Conservation (phyloP, 2,329 filamentous ascomycete genomes). For the Penicillium verrucosum region DNA sequence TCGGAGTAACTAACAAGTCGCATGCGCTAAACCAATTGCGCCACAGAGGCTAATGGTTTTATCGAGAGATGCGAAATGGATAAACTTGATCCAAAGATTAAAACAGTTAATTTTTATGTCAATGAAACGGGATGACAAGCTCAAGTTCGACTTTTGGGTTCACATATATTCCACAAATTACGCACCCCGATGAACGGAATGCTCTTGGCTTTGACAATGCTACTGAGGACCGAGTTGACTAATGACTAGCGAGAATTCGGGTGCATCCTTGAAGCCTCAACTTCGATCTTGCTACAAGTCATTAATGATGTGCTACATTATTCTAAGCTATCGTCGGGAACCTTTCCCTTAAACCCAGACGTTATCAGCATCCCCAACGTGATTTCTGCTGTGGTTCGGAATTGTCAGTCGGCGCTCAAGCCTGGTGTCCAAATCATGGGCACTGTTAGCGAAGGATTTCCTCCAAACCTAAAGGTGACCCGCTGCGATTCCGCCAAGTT, state of each 20-base stretch:
- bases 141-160: slow-evolving; percentile 61
- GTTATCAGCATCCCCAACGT: slow-evolving; percentile 48
- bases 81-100: too few relatives aligned
- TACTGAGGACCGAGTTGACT: slow-evolving; percentile 54
- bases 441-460: slow-evolving; percentile 46
- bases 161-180: slow-evolving; percentile 63
- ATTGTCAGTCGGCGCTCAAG: slow-evolving; percentile 48
- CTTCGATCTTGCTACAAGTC: slow-evolving; percentile 56
- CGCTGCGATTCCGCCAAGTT: slow-evolving; percentile 59
- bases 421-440: slow-evolving; percentile 47
- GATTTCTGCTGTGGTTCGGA: slow-evolving; percentile 50
- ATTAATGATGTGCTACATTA: slow-evolving; percentile 68
- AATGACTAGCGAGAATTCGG: slow-evolving; percentile 56
- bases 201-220: slow-evolving; percentile 56
- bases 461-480: slow-evolving; percentile 54
- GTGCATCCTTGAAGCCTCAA: slow-evolving; percentile 58
- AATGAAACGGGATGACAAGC: slow-evolving; percentile 28
- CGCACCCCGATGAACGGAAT: slow-evolving; percentile 64
- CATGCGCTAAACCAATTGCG: too few relatives aligned
- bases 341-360: slow-evolving; percentile 56
- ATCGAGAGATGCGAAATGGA: too few relatives aligned
- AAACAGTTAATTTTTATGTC: too few relatives aligned
- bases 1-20: too few relatives aligned
- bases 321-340: slow-evolving; percentile 60
- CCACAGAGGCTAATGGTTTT: too few relatives aligned